phyloP scores from a whole-genome alignment of 2,329 filamentous ascomycete species.

The Sporothrix humicola region DNA sequence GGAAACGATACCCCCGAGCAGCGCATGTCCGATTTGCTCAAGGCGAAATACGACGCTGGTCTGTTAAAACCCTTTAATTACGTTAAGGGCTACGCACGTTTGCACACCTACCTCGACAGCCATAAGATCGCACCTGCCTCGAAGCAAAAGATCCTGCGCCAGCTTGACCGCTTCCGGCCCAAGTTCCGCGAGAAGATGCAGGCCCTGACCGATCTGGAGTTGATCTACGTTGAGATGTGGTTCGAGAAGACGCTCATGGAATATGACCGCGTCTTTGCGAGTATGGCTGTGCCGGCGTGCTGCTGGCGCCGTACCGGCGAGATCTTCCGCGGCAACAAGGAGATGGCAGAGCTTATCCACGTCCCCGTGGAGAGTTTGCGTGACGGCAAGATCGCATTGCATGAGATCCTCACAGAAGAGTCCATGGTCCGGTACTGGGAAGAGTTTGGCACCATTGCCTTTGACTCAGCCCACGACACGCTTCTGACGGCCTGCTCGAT shows the following conservation, averaged over 20 bases:
- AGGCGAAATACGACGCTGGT: constrained; percentile 94
- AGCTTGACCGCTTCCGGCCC: constrained; percentile 89
- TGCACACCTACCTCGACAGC: constrained; percentile 89
- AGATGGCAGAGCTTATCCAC: constrained; percentile 96
- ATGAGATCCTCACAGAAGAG: constrained; percentile 94
- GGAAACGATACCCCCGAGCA: constrained; percentile 86
- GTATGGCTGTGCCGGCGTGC: constrained; percentile 97
- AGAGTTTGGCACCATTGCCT: constrained; percentile 97
- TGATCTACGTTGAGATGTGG: constrained; percentile 98
- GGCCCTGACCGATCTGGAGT: constrained; percentile 86
- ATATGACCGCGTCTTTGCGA: constrained; percentile 97
- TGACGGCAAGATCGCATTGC: constrained; percentile 92
- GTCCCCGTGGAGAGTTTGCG: constrained; percentile 88
- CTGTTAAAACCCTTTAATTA: constrained; percentile 98
- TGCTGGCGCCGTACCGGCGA: constrained; percentile 97
- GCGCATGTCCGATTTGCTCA: constrained; percentile 91
- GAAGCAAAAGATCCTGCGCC: constrained; percentile 88
- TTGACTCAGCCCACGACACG: constrained; percentile 91
- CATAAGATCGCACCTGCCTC: constrained; percentile 76
- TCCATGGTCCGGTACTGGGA: constrained; percentile 98
- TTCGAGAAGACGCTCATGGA: constrained; percentile 97
- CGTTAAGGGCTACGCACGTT: constrained; percentile 88
- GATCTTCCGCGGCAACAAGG: constrained; percentile 96
- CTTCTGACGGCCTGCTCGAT: constrained; percentile 92
- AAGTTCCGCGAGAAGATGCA: constrained; percentile 97